Percentiles rank a stretch among this genome's conserved stretches.
phyloP scores from a whole-genome alignment of 1,284 basidiomycete genomes.

The Termitomyces sp. region DNA sequence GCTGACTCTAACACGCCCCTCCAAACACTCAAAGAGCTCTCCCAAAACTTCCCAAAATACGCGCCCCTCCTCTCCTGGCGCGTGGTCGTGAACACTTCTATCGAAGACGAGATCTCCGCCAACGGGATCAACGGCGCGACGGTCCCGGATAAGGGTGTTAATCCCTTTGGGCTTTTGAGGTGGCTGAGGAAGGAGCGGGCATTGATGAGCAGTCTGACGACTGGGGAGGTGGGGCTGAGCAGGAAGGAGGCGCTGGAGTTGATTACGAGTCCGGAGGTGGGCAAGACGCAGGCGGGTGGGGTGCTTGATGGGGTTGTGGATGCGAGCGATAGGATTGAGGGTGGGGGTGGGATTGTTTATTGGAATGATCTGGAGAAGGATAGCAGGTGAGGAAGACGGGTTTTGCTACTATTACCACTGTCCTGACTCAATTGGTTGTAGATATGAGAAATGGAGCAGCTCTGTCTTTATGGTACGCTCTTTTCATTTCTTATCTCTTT shows the following conservation, averaged over 20 bases:
- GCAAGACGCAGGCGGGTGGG: conserved; percentile 41
- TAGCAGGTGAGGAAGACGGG: conserved; percentile 41
- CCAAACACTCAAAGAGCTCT: conserved; percentile 60
- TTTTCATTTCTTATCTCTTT: neutral
- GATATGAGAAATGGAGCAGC: conserved; percentile 52
- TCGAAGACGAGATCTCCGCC: conserved; percentile 54
- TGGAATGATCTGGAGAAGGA: conserved; percentile 92
- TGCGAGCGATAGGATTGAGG: conserved; percentile 82
- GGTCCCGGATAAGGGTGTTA: conserved; percentile 61
- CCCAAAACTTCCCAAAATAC: conserved; percentile 87
- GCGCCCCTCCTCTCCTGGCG: conserved; percentile 66
- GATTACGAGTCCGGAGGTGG: conserved; percentile 59
- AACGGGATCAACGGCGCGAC: conserved; percentile 77
- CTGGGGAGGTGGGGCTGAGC: conserved; percentile 53
- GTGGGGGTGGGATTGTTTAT: conserved; percentile 72
- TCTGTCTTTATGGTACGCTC: conserved; percentile 45
- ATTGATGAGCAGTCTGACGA: conserved; percentile 57
- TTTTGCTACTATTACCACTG: neutral
- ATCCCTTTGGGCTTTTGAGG: conserved; percentile 66
- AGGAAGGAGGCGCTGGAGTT: conserved; percentile 65
- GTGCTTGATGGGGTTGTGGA: conserved; percentile 79
- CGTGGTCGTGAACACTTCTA: conserved; percentile 45
- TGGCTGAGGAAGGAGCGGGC: conserved; percentile 70
- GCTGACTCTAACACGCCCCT: conserved; percentile 56
- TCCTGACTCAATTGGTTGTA: conserved; percentile 17